phyloP scores from a whole-genome alignment of 1,139 yeast genomes.

The Lodderomyces oxycetoniae region DNA sequence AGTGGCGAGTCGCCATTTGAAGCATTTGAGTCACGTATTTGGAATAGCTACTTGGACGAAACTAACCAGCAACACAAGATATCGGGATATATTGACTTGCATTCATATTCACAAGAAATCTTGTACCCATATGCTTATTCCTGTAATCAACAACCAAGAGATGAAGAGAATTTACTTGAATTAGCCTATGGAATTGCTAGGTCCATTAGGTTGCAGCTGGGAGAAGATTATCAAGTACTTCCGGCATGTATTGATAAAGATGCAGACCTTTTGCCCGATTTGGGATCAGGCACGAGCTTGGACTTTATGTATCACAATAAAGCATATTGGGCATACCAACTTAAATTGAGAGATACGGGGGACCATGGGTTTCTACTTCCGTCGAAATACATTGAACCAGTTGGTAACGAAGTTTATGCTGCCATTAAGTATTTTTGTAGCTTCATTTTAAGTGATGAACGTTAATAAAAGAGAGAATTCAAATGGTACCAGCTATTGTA shows the following conservation, averaged over 20 bases:
- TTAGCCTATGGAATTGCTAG: conserved; percentile 76
- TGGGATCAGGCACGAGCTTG: conserved; percentile 77
- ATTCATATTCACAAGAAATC: conserved; percentile 79
- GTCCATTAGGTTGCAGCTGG: conserved; percentile 59
- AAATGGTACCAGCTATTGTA: no score
- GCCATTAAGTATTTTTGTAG: conserved; percentile 67
- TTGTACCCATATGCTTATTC: conserved; percentile 80
- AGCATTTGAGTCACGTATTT: conserved; percentile 63
- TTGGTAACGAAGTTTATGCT: conserved; percentile 68
- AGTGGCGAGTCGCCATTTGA: conserved; percentile 75
- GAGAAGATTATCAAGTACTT: conserved; percentile 60
- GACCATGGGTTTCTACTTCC: conserved; percentile 81
- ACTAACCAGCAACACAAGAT: conserved; percentile 58
- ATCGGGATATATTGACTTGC: conserved; percentile 76
- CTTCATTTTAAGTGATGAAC: conserved; percentile 48
- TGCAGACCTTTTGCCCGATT: conserved; percentile 63
- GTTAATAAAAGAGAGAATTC: no score
- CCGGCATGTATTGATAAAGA: conserved; percentile 80
- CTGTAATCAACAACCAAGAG: conserved; percentile 68
- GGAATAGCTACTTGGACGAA: conserved; percentile 60
- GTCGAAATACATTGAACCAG: conserved; percentile 62
- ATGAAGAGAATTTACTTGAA: conserved; percentile 74
- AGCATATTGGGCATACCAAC: conserved; percentile 81
- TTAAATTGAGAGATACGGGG: conserved; percentile 79
- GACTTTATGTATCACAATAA: conserved; percentile 81